Conservation (phyloP, 805 yeast genomes). For the Sporopachydermia quercuum region DNA sequence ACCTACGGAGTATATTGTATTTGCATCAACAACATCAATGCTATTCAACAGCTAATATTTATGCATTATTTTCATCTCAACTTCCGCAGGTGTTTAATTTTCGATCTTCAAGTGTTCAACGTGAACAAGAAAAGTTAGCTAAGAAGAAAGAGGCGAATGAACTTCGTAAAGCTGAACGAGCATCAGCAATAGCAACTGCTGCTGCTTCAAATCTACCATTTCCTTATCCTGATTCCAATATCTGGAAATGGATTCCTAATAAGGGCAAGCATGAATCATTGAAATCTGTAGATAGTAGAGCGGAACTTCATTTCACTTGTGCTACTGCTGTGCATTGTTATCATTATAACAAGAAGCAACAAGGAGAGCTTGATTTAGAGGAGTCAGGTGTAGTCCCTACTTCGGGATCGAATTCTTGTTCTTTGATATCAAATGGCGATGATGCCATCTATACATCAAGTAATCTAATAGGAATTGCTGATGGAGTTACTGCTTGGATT, state of each 20-base stretch:
- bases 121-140: not conserved
- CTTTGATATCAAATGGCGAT: constrained; percentile 24
- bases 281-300: too few relatives aligned
- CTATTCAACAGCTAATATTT: not conserved
- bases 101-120: not conserved
- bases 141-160: too few relatives aligned
- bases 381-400: constrained; percentile 10
- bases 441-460: constrained; percentile 34
- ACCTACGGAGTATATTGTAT: too few relatives aligned
- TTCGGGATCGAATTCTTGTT: constrained; percentile 8
- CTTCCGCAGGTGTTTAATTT: not conserved
- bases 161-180: not conserved
- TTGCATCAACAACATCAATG: too few relatives aligned
- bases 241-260: not conserved
- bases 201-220: not conserved
- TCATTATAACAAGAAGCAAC: not conserved
- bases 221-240: not conserved
- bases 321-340: not conserved
- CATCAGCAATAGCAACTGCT: not conserved
- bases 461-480: constrained; percentile 31
- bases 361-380: constrained; percentile 5
- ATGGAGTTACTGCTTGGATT: constrained; percentile 36
- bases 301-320: not conserved
- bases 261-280: too few relatives aligned
- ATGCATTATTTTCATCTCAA: not conserved